A percentile compares a stretch with the other conserved stretches of the same genome.
These are phyloP conservation scores for Lepraria neglecta DNA, from an alignment of 495 filamentous ascomycete species.

Conservation along the genomic window DNA sequence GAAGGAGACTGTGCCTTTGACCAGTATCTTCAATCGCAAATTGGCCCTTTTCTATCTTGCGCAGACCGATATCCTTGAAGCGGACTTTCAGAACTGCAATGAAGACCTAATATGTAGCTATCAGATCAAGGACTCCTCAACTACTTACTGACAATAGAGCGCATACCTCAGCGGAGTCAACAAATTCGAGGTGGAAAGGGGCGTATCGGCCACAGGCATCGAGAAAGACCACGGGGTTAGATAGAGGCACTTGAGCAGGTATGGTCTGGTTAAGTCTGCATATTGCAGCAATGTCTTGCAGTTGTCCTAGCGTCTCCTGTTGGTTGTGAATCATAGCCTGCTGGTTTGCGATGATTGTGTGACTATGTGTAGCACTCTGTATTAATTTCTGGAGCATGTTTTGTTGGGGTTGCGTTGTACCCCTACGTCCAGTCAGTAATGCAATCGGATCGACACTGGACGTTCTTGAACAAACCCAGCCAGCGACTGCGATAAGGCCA, in stretches of 20 bases:
- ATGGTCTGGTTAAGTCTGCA: background rate
- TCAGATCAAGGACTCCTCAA: too few species aligned
- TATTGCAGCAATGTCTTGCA: background rate
- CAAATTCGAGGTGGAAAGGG: slow-evolving; percentile 5
- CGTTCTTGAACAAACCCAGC: too few species aligned
- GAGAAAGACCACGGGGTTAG: background rate
- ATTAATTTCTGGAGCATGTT: too few species aligned
- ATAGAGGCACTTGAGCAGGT: background rate
- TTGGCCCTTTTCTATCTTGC: background rate
- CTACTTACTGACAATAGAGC: too few species aligned
- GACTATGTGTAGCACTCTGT: background rate
- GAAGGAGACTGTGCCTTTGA: background rate
- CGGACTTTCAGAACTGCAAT: slow-evolving; percentile 2
- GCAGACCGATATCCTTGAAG: slow-evolving; percentile 1
- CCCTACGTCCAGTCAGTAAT: too few species aligned
- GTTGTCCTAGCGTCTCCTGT: background rate
- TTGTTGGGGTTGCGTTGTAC: too few species aligned
- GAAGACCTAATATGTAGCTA: background rate
- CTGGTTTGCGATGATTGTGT: background rate
- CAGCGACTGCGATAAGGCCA: too few species aligned
- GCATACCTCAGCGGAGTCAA: slow-evolving; percentile 4
- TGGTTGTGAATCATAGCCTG: background rate
- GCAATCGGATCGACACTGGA: too few species aligned
- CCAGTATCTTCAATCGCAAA: background rate
- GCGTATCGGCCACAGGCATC: slow-evolving; percentile 1